Base-by-base conservation (phyloP, 768 basidiomycete genomes). In the Phanerochaete carnosa region DNA sequence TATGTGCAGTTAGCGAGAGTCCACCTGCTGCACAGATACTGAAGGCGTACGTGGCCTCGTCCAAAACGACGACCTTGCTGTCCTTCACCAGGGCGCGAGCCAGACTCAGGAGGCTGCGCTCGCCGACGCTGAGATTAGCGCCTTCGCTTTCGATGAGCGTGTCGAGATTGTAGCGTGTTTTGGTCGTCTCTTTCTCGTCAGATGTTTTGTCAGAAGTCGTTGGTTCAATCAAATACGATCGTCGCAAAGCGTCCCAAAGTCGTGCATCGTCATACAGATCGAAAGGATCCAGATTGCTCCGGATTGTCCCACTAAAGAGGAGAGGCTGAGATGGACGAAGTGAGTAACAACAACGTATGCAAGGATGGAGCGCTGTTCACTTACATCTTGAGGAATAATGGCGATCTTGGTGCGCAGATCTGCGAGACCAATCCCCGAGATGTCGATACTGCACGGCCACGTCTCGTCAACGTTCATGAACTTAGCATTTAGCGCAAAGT, bases 211-310 rank as follows among this genome's bases (percentile, higher is more conserved):
- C 16, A 16, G 51, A 52, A 3, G 51, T 22, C 15, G 51, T n/a
- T 16, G 51, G 30, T 37, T 72, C 70, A 25, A 80, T 58, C 6
- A 83, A 70, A 68, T 78, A 80, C 1, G 89, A 84, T 37, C 88
- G 80, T 22, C 82, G 82, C n/a, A 92, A 75, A 3, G 90, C 89
- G 69, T 89, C 87, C 84, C 87, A 89, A 2, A 92, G 72, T 11
- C 78, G 74, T 5, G 85, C 85, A 64, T 88, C 84, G 57, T 84
- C 83, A 62, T 85, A 89, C 70, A 72, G 77, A 69, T 70, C 83
- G 75, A 79, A 93, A 68, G 63, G 75, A 73, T 78, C 86, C 61
- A 83, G 77, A 62, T 79, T 87, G 58, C 76, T 86, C 70, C 82
- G 70, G 62, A 90, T 75, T 66, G 80, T 77, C 63, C 88, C 85